phyloP scores from a whole-genome alignment of 75 land plant species.

The Isoetes taiwanensis region DNA sequence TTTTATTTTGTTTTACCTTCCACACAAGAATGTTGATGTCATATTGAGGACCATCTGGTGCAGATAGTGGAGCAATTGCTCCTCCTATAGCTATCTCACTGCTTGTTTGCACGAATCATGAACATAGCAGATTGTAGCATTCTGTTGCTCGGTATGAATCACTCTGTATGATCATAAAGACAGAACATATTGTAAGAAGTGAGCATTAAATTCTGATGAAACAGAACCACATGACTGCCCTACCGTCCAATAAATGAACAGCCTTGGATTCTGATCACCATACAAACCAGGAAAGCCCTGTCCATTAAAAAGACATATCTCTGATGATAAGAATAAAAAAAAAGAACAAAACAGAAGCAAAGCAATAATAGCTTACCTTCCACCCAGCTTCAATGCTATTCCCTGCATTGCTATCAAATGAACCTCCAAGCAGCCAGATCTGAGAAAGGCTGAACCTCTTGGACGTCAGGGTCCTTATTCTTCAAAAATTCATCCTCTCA shows the following conservation, averaged over 20 bases:
- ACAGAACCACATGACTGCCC: neutral
- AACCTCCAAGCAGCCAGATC: neutral
- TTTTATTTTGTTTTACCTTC: too few relatives aligned
- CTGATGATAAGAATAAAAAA: too few relatives aligned
- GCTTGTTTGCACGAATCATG: slow-evolving; percentile 60
- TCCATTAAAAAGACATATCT: too few relatives aligned
- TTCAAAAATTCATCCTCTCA: too few relatives aligned
- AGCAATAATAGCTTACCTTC: slow-evolving; percentile 3
- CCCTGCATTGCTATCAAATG: neutral
- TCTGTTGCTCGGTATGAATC: slow-evolving; percentile 65
- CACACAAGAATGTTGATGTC: slow-evolving; percentile 73
- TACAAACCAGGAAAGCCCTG: slow-evolving; percentile 74
- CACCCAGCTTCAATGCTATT: slow-evolving; percentile 7
- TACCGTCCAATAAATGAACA: slow-evolving; percentile 85
- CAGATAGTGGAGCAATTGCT: slow-evolving; percentile 58
- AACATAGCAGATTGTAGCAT: slow-evolving; percentile 70
- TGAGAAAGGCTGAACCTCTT: slow-evolving; percentile 7
- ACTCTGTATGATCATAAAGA: slow-evolving; percentile 22
- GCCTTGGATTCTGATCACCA: slow-evolving; percentile 57
- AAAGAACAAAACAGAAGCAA: too few relatives aligned
- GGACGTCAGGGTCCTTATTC: too few relatives aligned
- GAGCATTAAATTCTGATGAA: too few relatives aligned
- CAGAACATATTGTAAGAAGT: slow-evolving; percentile 5
- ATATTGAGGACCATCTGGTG: slow-evolving; percentile 29
- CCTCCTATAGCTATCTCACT: slow-evolving; percentile 61